Base-by-base conservation (phyloP, 148 eudicot genomes). In the Mesembryanthemum crystallinum region DNA sequence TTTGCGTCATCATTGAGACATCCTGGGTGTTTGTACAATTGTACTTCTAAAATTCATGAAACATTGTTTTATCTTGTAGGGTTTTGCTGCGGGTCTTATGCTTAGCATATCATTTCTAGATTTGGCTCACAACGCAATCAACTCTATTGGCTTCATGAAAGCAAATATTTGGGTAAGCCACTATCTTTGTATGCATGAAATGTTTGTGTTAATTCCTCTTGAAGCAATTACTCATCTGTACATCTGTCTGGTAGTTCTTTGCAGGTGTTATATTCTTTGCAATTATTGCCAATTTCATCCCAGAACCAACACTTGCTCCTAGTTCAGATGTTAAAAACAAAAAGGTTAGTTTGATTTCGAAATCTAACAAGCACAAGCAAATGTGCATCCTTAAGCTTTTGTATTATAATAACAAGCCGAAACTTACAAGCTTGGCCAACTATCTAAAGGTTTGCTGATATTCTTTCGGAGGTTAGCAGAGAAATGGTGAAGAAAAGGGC, bases 11-110 rank as follows among this genome's bases (percentile, higher is more conserved):
- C 21, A 61, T 43, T 21, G 18, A 59, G 32, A 47, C 11, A 32
- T 42, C 67, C 67, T 30, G 35, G n/a, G 29, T 72, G 21, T 63
- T 69, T 13, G 67, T 24, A 28, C 14, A 14, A 55, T 69, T 13
- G 67, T 24, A 28, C 14, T 24, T 66, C 30, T 28, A 24, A 2
- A 32, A 69, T 69, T 70, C 42, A 64, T 64, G 75, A 76, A 32
- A 57, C 42, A 55, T 61, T 12, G 49, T 60, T 58, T 79, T 51
- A 76, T 76, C 28, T 15, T 82, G 79, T 82, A 92, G 98, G 99
- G 97, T 62, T 95, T 95, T 86, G 99, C 99, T 77, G 99, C 97
- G 42, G 99, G 99, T 72, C 97, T 95, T 72, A 95, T 95, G 99
- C 87, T 95, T 83, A 95, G 99, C 85, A 95, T 95, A 83, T 95